phyloP scores from a whole-genome alignment of 1,284 basidiomycete genomes.

The Neonothopanus nambi region DNA sequence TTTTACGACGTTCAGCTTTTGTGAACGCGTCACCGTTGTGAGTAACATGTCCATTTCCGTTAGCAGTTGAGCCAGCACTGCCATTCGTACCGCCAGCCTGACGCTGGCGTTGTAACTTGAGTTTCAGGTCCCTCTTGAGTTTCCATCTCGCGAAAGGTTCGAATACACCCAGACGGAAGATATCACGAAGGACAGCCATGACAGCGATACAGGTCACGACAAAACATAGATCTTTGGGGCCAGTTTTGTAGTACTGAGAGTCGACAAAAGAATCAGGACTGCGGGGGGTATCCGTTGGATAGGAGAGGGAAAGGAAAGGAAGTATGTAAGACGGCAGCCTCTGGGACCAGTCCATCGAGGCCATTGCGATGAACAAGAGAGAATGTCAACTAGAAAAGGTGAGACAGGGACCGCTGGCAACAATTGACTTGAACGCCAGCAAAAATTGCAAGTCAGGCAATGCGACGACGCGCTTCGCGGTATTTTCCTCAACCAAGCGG shows the following conservation, averaged over 20 bases:
- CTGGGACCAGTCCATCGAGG: conserved; percentile 15
- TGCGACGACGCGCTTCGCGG: background rate
- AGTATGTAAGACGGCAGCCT: conserved; percentile 51
- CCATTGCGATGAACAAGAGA: too few relatives aligned
- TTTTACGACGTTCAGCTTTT: conserved; percentile 49
- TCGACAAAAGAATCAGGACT: conserved; percentile 68
- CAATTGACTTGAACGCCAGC: too few relatives aligned
- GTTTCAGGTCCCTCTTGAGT: conserved; percentile 52
- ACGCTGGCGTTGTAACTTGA: conserved; percentile 24
- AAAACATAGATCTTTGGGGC: conserved; percentile 70
- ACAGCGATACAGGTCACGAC: conserved; percentile 73
- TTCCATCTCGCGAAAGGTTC: conserved; percentile 80
- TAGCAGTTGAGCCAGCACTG: conserved; percentile 19
- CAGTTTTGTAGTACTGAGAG: conserved; percentile 68
- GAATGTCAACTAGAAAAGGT: too few relatives aligned
- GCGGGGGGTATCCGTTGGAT: conserved; percentile 58
- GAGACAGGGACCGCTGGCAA: too few relatives aligned
- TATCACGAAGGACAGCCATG: conserved; percentile 80
- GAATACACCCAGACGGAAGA: conserved; percentile 68
- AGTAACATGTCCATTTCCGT: conserved; percentile 24
- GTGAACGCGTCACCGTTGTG: conserved; percentile 20
- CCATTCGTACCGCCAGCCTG: conserved; percentile 25
- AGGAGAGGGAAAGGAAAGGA: conserved; percentile 77
- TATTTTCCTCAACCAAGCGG: background rate
- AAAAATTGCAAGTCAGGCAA: background rate